Base-by-base conservation (phyloP, 2,329 filamentous ascomycete species). In the Sodiomyces alkalinus region DNA sequence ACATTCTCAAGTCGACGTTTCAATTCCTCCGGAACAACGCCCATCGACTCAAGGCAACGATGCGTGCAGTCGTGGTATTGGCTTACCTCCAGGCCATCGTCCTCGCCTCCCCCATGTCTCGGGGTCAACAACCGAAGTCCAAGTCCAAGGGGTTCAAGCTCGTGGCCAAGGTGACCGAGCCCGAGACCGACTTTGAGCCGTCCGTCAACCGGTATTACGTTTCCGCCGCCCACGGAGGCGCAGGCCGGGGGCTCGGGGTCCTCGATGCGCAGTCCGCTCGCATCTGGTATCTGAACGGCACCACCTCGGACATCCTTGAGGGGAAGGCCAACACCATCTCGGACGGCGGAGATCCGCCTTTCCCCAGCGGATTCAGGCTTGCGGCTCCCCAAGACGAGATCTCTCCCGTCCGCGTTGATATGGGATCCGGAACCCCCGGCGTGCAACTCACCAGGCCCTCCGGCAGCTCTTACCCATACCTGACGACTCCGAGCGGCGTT, bases 271-370 rank as follows among this genome's bases (percentile, higher is more conserved):
- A 43, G 17, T 28, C 34, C 17, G 29, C 34, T 5, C 45, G 48
- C 27, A 38, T 57, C 33, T 67, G 66, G 40, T 67, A 65, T 51
- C 46, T 58, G 32, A 67, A 68, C 39, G 60, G 56, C 39, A 62
- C 61, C 9, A 47, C 47, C 9, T 32, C 41, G 6, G 48, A 58
- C 21, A 36, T 52, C 6, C 37, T 39, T 12, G 42, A 41, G 19
- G 39, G 43, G 21, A 28, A 38, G 22, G 48, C 50, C 19, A 49
- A 46, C 22, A 41, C 59, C 27, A 30, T 64, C 17, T 53, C 50
- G 16, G 59, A 63, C 33, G 47, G 47, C 12, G 56, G 55, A 18
- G 51, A 44, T 5, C 55, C 54, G 4, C 42, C 44, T 4, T 48
- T 49, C 30, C 55, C 60, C 4, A 48, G 41, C 19, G 55, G 52